These are phyloP conservation scores for Calonectria pteridis DNA, from an alignment of 2,329 filamentous ascomycete species.

Conservation along the genomic window DNA sequence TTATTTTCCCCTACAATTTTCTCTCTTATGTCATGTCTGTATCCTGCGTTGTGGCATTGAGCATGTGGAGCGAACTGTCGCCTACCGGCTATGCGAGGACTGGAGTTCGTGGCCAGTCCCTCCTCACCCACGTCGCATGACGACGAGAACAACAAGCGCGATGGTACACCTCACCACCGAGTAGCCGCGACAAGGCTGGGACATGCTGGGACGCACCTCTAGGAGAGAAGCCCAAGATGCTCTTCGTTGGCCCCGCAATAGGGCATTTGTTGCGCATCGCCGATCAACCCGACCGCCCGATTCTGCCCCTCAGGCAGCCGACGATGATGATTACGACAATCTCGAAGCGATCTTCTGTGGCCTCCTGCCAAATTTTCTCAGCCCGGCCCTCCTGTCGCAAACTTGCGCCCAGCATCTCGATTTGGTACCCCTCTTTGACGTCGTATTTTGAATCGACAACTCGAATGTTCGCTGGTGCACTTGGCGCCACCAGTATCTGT, in stretches of 20 bases:
- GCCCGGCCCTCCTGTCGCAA: background rate
- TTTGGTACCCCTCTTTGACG: background rate
- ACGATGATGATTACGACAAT: background rate
- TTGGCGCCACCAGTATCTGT: background rate
- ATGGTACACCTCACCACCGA: background rate
- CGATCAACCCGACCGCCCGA: slow-evolving; percentile 6
- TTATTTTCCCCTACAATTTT: slow-evolving; percentile 30
- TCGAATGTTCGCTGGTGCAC: background rate
- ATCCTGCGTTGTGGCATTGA: slow-evolving; percentile 36
- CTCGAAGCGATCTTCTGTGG: background rate
- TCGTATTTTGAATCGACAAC: background rate
- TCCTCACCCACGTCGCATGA: slow-evolving; percentile 17
- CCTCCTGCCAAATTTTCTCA: background rate
- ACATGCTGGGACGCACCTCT: background rate
- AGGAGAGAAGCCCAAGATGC: background rate
- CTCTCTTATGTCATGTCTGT: slow-evolving; percentile 32
- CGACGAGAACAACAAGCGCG: slow-evolving; percentile 17
- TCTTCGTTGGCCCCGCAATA: slow-evolving; percentile 7
- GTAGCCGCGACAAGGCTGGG: background rate
- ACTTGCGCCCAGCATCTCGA: background rate
- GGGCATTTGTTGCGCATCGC: slow-evolving; percentile 9
- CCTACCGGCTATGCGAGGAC: slow-evolving; percentile 20
- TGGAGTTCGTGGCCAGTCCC: slow-evolving; percentile 17
- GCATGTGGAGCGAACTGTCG: slow-evolving; percentile 25
- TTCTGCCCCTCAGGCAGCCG: background rate